Conservation (phyloP, 257 asterid species). For the Solanum habrochaites region DNA sequence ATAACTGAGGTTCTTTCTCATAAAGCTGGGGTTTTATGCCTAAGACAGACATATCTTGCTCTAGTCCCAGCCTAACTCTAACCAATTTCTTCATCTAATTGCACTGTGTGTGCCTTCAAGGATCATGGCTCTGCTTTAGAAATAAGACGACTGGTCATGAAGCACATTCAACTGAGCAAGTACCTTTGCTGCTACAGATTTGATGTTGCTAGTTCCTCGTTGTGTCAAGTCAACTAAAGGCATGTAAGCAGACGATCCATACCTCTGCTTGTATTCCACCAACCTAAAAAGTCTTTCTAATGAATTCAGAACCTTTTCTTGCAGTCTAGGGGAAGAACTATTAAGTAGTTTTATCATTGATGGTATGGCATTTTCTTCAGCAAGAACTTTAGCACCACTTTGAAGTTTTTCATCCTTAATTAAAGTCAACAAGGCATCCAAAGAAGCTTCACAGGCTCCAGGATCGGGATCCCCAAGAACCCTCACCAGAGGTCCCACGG, state of each 20-base stretch:
- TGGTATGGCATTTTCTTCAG: slow-evolving; percentile 36
- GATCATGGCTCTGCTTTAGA: background rate
- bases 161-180: slow-evolving; percentile 51
- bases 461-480: slow-evolving; percentile 33
- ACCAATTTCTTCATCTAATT: background rate
- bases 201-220: slow-evolving; percentile 28
- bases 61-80: background rate
- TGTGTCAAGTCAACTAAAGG: slow-evolving; percentile 55
- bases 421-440: slow-evolving; percentile 59
- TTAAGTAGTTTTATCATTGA: slow-evolving; percentile 32
- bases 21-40: background rate
- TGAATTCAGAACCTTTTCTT: slow-evolving; percentile 38
- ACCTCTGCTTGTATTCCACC: slow-evolving; percentile 31
- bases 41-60: background rate
- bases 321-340: slow-evolving; percentile 31
- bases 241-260: slow-evolving; percentile 32
- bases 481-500: slow-evolving; percentile 33
- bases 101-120: background rate
- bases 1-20: background rate
- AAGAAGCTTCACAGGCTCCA: slow-evolving; percentile 43
- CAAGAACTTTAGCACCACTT: slow-evolving; percentile 44
- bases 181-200: slow-evolving; percentile 44
- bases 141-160: slow-evolving; percentile 37
- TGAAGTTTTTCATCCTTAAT: slow-evolving; percentile 31
- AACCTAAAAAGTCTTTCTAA: slow-evolving; percentile 48